Conservation (phyloP, 768 basidiomycete genomes). For the Tephrocybe sp. region DNA sequence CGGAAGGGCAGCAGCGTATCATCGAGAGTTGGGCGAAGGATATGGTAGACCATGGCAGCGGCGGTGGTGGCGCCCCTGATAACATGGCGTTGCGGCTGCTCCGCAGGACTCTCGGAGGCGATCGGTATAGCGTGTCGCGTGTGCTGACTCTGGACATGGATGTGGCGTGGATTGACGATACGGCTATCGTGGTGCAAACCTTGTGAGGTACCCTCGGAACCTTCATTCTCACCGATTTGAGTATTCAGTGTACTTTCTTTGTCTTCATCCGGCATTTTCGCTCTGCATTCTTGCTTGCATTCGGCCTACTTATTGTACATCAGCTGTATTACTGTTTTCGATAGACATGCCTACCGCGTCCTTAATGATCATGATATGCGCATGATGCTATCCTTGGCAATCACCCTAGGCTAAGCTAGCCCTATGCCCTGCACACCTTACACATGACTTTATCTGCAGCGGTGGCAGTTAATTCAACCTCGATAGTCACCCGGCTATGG, state of each 20-base stretch:
- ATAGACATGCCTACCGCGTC: neutral
- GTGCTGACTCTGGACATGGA: constrained; percentile 65
- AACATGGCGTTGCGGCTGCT: constrained; percentile 61
- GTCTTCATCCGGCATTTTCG: neutral
- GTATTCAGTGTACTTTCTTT: constrained; percentile 5
- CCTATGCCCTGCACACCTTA: neutral
- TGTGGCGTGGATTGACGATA: constrained; percentile 66
- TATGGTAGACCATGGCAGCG: constrained; percentile 26
- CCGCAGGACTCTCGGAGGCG: constrained; percentile 56
- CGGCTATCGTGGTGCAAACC: constrained; percentile 61
- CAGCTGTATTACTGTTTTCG: neutral
- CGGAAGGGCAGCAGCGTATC: constrained; percentile 42
- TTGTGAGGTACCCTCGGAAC: constrained; percentile 30
- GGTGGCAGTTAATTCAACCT: neutral
- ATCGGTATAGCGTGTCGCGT: constrained; percentile 49
- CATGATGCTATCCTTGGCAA: too few species aligned
- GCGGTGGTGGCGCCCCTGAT: constrained; percentile 13
- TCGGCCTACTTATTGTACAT: constrained; percentile 2
- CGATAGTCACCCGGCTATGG: neutral
- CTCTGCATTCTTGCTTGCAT: neutral
- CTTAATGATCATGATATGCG: neutral
- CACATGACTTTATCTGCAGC: neutral
- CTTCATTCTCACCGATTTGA: neutral
- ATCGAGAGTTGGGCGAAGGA: constrained; percentile 50
- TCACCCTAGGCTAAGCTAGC: too few species aligned